Percentiles rank a stretch among this genome's conserved stretches.
Evolutionary conservation across 306 rosid species (phyloP).

Genomic region (Prunus mume): DNA sequence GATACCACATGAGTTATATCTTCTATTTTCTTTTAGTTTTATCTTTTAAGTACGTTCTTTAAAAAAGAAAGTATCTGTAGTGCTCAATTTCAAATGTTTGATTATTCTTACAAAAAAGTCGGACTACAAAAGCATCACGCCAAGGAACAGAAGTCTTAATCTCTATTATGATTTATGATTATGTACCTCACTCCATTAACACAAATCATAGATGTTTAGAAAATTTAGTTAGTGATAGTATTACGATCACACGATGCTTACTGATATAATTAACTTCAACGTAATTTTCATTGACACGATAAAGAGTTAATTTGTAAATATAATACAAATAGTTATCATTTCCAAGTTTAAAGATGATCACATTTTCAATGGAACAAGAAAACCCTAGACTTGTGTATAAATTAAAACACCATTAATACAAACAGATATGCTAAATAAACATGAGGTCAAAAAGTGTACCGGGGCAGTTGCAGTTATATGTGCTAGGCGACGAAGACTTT

Average conservation of each 20-base stretch:
- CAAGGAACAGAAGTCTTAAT: background rate
- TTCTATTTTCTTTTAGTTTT: background rate
- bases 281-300: too few relatives aligned
- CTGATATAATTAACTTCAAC: too few relatives aligned
- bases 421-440: background rate
- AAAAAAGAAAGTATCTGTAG: background rate
- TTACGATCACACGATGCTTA: too few relatives aligned
- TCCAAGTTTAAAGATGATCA: too few relatives aligned
- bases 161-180: too few relatives aligned
- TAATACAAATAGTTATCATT: too few relatives aligned
- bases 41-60: background rate
- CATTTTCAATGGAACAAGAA: background rate
- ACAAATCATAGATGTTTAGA: too few relatives aligned
- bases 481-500: background rate
- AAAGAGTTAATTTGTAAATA: too few relatives aligned
- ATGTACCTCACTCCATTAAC: too few relatives aligned
- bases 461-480: background rate
- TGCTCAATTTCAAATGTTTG: background rate
- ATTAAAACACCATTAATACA: background rate
- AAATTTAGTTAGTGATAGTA: too few relatives aligned
- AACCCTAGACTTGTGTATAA: background rate
- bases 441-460: background rate
- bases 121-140: constrained; percentile 6
- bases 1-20: background rate
- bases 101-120: background rate